These are phyloP conservation scores for Eragrostis nindensis DNA, from an alignment of 176 grass and related monocot genomes.

Conservation along the genomic window DNA sequence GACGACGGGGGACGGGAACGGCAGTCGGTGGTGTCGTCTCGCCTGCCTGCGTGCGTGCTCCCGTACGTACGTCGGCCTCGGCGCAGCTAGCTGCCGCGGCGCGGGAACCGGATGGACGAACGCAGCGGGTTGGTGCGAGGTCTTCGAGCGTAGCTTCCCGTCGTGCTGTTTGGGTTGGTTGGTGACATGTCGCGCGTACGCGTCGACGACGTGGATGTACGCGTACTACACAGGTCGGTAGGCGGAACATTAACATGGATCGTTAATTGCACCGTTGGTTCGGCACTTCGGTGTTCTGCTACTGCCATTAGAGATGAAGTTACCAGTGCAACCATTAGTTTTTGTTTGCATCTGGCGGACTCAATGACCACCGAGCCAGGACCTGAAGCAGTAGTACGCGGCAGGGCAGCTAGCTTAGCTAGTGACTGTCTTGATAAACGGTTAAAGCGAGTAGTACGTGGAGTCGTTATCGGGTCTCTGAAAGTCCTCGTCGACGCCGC, in stretches of 20 bases:
- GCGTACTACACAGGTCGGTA: too few relatives aligned
- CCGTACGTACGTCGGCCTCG: not conserved
- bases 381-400: not conserved
- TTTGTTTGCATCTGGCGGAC: too few relatives aligned
- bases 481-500: constrained; percentile 15
- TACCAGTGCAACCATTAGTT: not conserved
- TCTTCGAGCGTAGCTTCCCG: not conserved
- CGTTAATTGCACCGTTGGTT: not conserved
- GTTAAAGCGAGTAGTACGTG: not conserved
- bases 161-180: not conserved
- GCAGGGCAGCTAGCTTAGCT: not conserved
- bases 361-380: too few relatives aligned
- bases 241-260: too few relatives aligned
- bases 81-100: not conserved
- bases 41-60: not conserved
- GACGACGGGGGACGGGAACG: not conserved
- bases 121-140: constrained; percentile 10
- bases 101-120: not conserved
- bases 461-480: not conserved
- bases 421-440: not conserved
- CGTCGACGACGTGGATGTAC: not conserved
- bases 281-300: too few relatives aligned
- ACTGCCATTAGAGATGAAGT: not conserved
- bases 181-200: constrained; percentile 25
- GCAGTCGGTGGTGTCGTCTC: not conserved